Evolutionary conservation across 352 stramenopile species (phyloP), one percentile per base, ranked within the genome.

Genomic region (Globisporangium cederbergense): DNA sequence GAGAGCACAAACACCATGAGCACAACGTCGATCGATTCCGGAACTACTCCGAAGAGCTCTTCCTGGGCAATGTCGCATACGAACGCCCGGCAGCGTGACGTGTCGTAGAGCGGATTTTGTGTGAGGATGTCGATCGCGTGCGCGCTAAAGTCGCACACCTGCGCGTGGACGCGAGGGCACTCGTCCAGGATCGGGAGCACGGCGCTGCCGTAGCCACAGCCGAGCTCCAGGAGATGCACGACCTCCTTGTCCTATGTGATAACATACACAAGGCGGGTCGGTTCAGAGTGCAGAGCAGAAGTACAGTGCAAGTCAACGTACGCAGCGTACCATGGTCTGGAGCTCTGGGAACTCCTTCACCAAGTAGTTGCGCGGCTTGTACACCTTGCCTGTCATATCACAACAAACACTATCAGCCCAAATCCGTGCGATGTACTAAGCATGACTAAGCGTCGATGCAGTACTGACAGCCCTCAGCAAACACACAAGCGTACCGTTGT

Each of bases 1-100:
- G 85, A 94, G 54, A 96, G 70, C 28, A 91, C 83, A 53, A 96
- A 96, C 28, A 94, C 82, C 75, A 92, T 81, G 43, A 96, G 73
- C 57, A 87, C 83, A 42, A 94, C 66, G 65, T 91, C 85, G 49
- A 91, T 62, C 38, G 83, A 89, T n/a, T 83, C 47, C 83, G 74
- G 67, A 11, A 62, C 60, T 9, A 93, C 77, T 10, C 58, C 76
- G 2, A 50, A 28, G 46, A 89, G 65, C 32, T 86, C 75, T 18
- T 86, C 82, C 60, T 68, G 70, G 10, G 75, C 79, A 30, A 93
- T 81, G 67, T 93, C 81, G 53, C 82, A 90, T 52, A 93, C 81
- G 49, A 91, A 90, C 18, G 85, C 80, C 25, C 78, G 72, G 60
- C 86, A 93, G 34, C 85, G 80, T 14, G 32, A 42, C 0, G 65